These are phyloP conservation scores for Coemansia sp. DNA, from an alignment of 192 early-diverging fungal genomes.

Conservation along the genomic window DNA sequence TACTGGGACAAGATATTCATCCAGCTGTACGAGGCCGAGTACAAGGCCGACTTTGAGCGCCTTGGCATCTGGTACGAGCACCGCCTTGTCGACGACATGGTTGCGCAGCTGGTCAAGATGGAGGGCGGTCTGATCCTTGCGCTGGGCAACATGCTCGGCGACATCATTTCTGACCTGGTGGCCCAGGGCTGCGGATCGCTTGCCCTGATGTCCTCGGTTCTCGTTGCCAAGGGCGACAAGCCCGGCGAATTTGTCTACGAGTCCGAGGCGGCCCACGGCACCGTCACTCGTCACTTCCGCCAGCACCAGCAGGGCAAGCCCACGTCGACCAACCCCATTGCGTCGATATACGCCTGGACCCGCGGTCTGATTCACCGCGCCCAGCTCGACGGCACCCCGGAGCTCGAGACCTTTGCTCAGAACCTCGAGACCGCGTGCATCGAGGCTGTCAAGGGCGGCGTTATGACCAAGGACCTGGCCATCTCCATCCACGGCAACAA, in stretches of 20 bases:
- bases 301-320: constrained; percentile 94
- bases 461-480: constrained; percentile 99
- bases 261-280: constrained; percentile 97
- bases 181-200: constrained; percentile 96
- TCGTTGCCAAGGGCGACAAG: constrained; percentile 88
- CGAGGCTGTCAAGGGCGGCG: constrained; percentile 74
- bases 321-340: constrained; percentile 96
- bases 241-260: constrained; percentile 72
- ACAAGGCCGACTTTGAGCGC: constrained; percentile 76
- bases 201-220: constrained; percentile 95
- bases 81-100: constrained; percentile 98
- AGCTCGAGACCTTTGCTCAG: constrained; percentile 68
- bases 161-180: constrained; percentile 93
- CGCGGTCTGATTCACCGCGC: constrained; percentile 93
- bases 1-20: constrained; percentile 98
- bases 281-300: constrained; percentile 90
- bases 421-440: constrained; percentile 86
- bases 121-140: constrained; percentile 92
- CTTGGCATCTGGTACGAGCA: constrained; percentile 97
- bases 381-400: constrained; percentile 81
- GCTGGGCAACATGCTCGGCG: constrained; percentile 93
- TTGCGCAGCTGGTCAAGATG: constrained; percentile 95
- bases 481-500: constrained; percentile 86
- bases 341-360: constrained; percentile 94
- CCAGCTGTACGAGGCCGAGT: constrained; percentile 81